Conservation (phyloP, 1,284 basidiomycete species). For the Moesziomyces globuligerus region DNA sequence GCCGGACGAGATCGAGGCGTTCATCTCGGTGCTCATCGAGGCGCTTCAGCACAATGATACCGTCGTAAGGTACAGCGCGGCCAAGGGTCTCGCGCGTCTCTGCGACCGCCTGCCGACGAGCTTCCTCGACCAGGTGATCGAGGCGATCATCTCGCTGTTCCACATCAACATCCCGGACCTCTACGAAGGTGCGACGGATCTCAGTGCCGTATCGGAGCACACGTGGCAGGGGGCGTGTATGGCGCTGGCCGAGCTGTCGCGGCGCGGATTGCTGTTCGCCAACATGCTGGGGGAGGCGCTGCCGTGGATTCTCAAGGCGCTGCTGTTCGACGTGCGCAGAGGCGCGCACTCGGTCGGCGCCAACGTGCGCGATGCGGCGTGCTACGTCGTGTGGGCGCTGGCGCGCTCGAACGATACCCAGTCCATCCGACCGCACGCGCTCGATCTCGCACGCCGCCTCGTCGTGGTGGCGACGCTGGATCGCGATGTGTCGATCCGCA, state of each 20-base stretch:
- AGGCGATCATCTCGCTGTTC: constrained; percentile 80
- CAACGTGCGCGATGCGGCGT: constrained; percentile 91
- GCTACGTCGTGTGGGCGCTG: constrained; percentile 94
- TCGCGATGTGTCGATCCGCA: constrained; percentile 91
- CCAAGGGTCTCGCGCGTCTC: constrained; percentile 90
- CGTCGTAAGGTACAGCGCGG: constrained; percentile 90
- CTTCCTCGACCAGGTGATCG: constrained; percentile 81
- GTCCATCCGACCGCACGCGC: constrained; percentile 75
- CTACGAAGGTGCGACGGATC: constrained; percentile 75
- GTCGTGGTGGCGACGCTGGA: constrained; percentile 86
- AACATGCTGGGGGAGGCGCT: constrained; percentile 44
- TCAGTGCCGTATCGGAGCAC: constrained; percentile 74
- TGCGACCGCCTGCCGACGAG: constrained; percentile 80
- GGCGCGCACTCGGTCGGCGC: constrained; percentile 92
- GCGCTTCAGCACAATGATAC: constrained; percentile 93
- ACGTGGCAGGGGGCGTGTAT: constrained; percentile 96
- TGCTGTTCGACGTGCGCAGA: constrained; percentile 90
- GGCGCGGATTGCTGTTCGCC: constrained; percentile 74
- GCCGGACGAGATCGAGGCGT: constrained; percentile 80
- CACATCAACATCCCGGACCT: constrained; percentile 73
- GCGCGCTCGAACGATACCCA: constrained; percentile 74
- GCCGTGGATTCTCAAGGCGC: constrained; percentile 70
- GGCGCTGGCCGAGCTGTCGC: constrained; percentile 88
- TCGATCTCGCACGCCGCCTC: constrained; percentile 73
- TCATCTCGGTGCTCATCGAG: constrained; percentile 79